phyloP scores from a whole-genome alignment of 495 filamentous ascomycete species.

The Wilcoxina mikolae region DNA sequence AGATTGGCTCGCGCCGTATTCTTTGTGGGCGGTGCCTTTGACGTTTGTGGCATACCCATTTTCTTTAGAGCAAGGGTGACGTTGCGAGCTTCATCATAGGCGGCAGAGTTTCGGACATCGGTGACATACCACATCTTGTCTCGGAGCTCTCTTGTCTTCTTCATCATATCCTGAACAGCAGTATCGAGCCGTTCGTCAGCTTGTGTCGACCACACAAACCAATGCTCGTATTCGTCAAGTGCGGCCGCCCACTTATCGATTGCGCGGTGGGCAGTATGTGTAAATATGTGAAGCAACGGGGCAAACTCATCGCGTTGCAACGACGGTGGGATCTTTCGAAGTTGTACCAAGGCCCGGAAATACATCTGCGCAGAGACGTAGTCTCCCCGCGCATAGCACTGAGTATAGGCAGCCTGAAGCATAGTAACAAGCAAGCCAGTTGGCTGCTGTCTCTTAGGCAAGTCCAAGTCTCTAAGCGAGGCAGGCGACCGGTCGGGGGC shows the following conservation, averaged over 20 bases:
- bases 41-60: slow-evolving; percentile 59
- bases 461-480: slow-evolving; percentile 19
- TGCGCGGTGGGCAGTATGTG: slow-evolving; percentile 50
- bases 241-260: slow-evolving; percentile 49
- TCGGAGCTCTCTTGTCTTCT: slow-evolving; percentile 49
- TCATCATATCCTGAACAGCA: slow-evolving; percentile 52
- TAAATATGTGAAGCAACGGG: slow-evolving; percentile 54
- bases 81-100: slow-evolving; percentile 78
- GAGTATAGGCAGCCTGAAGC: slow-evolving; percentile 51
- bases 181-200: slow-evolving; percentile 55
- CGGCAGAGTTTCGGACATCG: slow-evolving; percentile 80
- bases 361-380: slow-evolving; percentile 57
- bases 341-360: slow-evolving; percentile 50
- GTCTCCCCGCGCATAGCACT: slow-evolving; percentile 52
- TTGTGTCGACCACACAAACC: slow-evolving; percentile 60
- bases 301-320: slow-evolving; percentile 51
- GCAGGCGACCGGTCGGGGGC: slow-evolving; percentile 24
- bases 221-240: slow-evolving; percentile 59
- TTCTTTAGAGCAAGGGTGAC: slow-evolving; percentile 76
- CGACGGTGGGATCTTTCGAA: slow-evolving; percentile 47
- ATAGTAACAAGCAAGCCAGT: slow-evolving; percentile 46
- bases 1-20: slow-evolving; percentile 31
- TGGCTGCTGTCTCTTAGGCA: slow-evolving; percentile 28
- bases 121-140: slow-evolving; percentile 99
- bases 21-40: slow-evolving; percentile 37